Evolutionary conservation across 495 filamentous ascomycete genomes (phyloP), one percentile per base, ranked within the genome.

Genomic region (Friedmanniomyces simplex): DNA sequence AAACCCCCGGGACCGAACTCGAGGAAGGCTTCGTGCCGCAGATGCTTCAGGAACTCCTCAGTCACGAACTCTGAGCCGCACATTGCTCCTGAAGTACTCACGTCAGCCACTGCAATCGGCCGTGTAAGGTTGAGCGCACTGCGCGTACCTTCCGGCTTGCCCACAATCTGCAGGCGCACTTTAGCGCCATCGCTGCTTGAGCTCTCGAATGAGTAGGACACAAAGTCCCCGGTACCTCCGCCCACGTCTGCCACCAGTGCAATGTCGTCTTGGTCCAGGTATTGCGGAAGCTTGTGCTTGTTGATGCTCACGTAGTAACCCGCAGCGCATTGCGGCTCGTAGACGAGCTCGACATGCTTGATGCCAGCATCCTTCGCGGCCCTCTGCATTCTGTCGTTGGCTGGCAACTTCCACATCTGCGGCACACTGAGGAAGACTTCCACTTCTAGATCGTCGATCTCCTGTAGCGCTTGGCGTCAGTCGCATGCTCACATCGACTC

Each of bases 171-270:
- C 3, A 56, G 43, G 13, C 37, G n/a, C 4, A 48, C 43, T 47
- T 37, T 25, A 30, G 54, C 54, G 8, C 54, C 54, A 5, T 8
- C 25, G n/a, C 18, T 24, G 46, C 42, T 34, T 10, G 47, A 20
- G n/a, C n/a, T 42, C n/a, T 18, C 30, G 21, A 41, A 11, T 43
- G 20, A 16, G n/a, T 32, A 41, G 12, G 46, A 36, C 25, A 50
- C 55, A 36, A 51, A 57, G 46, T 57, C 55, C 2, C 55, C 55
- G 4, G 55, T 57, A n/a, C 55, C 55, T 7, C 55, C 55, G 8
- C 55, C 55, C 25, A 57, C 26, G 34, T 50, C 55, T 2, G 55
- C 45, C 4, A 57, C 47, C 21, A 51, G n/a, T 6, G 41, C 1
- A 32, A 50, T 30, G 24, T 51, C 47, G n/a, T 46, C 55, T n/a